Percentiles rank a stretch among this genome's conserved stretches.
Conservation (phyloP, 768 basidiomycete species). For the Russula vinacea region DNA sequence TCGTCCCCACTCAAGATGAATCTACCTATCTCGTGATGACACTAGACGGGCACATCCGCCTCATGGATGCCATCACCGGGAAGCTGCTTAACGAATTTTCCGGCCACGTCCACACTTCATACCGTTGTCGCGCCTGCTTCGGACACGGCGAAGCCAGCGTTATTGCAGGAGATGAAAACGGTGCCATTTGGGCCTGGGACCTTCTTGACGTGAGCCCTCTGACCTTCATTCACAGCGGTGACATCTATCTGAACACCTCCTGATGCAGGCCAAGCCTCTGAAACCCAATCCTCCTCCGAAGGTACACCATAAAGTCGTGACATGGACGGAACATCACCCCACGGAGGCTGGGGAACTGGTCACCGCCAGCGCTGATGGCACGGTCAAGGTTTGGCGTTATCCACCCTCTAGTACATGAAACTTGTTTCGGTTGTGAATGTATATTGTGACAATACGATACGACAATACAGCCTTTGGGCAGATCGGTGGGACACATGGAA, state of each 20-base stretch:
- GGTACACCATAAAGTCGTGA: slow-evolving; percentile 79
- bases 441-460: slow-evolving; percentile 11
- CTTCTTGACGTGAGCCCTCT: slow-evolving; percentile 69
- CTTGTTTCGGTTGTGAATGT: neutral
- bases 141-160: slow-evolving; percentile 79
- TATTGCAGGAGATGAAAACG: slow-evolving; percentile 87
- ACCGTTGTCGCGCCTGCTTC: slow-evolving; percentile 79
- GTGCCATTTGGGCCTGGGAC: slow-evolving; percentile 90
- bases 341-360: slow-evolving; percentile 77
- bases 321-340: slow-evolving; percentile 91
- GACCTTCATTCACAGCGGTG: neutral
- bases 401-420: slow-evolving; percentile 32
- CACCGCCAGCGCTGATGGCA: slow-evolving; percentile 88
- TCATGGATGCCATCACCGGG: slow-evolving; percentile 82
- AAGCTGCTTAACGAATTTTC: slow-evolving; percentile 81
- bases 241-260: neutral
- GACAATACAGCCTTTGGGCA: slow-evolving; percentile 5
- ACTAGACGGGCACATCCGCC: slow-evolving; percentile 78
- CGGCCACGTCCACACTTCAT: slow-evolving; percentile 71
- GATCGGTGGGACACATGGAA: neutral
- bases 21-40: slow-evolving; percentile 80
- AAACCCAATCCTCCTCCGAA: slow-evolving; percentile 72
- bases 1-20: slow-evolving; percentile 73
- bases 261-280: slow-evolving; percentile 60
- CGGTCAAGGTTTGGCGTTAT: slow-evolving; percentile 83